A percentile compares a stretch with the other conserved stretches of the same genome.
phyloP scores from a whole-genome alignment of 202 grass and related monocot species.

The Brachypodium distachyon region DNA sequence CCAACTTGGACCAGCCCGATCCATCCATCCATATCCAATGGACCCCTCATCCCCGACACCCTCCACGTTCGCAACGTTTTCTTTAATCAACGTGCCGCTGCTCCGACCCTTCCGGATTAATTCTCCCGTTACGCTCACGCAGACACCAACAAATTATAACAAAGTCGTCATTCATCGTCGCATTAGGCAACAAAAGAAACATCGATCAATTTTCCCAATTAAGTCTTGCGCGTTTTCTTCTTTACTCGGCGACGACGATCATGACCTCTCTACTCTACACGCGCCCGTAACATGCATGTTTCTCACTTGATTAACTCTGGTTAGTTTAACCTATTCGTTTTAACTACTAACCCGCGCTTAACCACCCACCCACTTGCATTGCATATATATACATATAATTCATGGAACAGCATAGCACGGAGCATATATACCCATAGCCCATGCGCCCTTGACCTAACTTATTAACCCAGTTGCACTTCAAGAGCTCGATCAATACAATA shows the following conservation, averaged over 20 bases:
- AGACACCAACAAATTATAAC: no score
- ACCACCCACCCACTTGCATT: background rate
- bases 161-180: background rate
- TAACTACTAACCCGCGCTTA: no score
- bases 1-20: no score
- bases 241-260: slow-evolving; percentile 13
- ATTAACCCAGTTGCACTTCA: no score
- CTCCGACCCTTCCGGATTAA: no score
- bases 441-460: background rate
- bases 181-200: no score
- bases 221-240: background rate
- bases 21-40: no score
- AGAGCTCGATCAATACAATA: no score
- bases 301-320: background rate
- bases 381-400: background rate
- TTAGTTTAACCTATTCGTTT: background rate
- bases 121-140: no score
- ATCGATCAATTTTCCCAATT: no score
- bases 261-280: background rate
- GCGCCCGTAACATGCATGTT: slow-evolving; percentile 1
- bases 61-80: background rate
- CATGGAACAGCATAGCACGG: no score
- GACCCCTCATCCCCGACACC: background rate
- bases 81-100: background rate
- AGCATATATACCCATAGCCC: background rate